A percentile compares a stretch with the other conserved stretches of the same genome.
These are phyloP conservation scores for Globisporangium uncinulatum DNA, from an alignment of 352 stramenopile genomes.

Conservation along the genomic window DNA sequence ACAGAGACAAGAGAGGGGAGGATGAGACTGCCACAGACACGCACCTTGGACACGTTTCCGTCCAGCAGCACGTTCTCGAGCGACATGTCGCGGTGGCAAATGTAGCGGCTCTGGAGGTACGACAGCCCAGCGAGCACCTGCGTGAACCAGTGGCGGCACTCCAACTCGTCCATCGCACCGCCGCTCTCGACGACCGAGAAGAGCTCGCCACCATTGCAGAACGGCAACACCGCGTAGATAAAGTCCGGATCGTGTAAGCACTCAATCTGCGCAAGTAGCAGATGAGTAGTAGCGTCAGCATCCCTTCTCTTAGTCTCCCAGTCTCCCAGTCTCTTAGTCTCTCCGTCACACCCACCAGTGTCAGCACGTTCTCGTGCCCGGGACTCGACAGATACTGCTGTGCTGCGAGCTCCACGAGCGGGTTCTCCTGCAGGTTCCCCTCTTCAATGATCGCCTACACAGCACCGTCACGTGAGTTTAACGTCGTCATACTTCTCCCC, in stretches of 20 bases:
- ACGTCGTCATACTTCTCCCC: background rate
- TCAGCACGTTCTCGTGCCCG: slow-evolving; percentile 81
- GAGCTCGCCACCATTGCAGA: slow-evolving; percentile 80
- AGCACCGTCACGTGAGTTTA: background rate
- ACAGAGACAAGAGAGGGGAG: background rate
- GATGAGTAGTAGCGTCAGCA: background rate
- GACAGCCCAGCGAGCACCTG: slow-evolving; percentile 75
- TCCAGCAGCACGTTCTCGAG: slow-evolving; percentile 84
- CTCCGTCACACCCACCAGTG: slow-evolving; percentile 40
- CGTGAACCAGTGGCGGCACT: slow-evolving; percentile 81
- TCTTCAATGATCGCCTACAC: slow-evolving; percentile 79
- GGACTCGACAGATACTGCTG: slow-evolving; percentile 80
- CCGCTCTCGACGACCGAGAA: slow-evolving; percentile 82
- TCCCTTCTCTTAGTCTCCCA: background rate
- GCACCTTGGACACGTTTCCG: slow-evolving; percentile 76
- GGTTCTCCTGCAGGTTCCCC: slow-evolving; percentile 84
- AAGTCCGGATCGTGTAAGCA: slow-evolving; percentile 80
- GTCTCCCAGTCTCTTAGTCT: too few relatives aligned
- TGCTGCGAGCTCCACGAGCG: slow-evolving; percentile 75
- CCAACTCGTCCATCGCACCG: slow-evolving; percentile 67
- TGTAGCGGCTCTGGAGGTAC: slow-evolving; percentile 79
- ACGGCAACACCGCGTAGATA: slow-evolving; percentile 82
- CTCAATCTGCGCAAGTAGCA: slow-evolving; percentile 40
- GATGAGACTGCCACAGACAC: background rate
- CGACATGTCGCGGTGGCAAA: slow-evolving; percentile 87